Evolutionary conservation across 768 basidiomycete genomes (phyloP), one percentile per base, ranked within the genome.

Genomic region (Lactarius sanguifluus): DNA sequence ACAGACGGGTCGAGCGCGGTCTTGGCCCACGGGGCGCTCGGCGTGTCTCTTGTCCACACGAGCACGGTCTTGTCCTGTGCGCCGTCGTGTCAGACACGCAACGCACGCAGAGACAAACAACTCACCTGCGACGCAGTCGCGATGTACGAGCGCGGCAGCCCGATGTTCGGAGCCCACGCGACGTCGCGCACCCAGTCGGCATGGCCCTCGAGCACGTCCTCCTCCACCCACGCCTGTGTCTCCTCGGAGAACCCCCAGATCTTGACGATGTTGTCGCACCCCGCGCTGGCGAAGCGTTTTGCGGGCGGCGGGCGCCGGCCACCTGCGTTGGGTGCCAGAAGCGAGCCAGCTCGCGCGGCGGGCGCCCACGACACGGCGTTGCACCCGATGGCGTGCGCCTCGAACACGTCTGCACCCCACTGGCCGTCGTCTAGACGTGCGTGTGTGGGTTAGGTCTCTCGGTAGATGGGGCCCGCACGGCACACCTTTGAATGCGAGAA

Each of bases 301-400:
- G 94, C 88, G 57, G 86, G 76, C 55, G 78, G 74, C 23, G 75
- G 75, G 8, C 79, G 72, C 0, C 50, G 23, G 12, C 73, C 71
- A 75, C 75, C 70, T 82, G 84, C 71, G 86, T 32, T 85, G 6
- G 91, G 88, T 1, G 86, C 84, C 69, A 93, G 91, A 64, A 96
- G 86, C 15, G 91, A 90, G 41, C 92, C 93, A 5, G 94, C 91
- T 40, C 91, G 85, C 54, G 88, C 86, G 45, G 95, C 93, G 1
- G 97, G 96, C 0, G 95, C 94, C 97, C 97, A 99, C 7, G 95
- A 96, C 57, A 98, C 91, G 61, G 96, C 92, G 74, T 98, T 98
- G 76, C 94, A 97, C 30, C 96, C 95, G 60, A 96, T 96, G 0
- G 94, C 92, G 74, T 99, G 96, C 0, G 91, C 97, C 43, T 92